Conservation (phyloP, 1,139 yeast genomes). For the Candida mesenterica region DNA sequence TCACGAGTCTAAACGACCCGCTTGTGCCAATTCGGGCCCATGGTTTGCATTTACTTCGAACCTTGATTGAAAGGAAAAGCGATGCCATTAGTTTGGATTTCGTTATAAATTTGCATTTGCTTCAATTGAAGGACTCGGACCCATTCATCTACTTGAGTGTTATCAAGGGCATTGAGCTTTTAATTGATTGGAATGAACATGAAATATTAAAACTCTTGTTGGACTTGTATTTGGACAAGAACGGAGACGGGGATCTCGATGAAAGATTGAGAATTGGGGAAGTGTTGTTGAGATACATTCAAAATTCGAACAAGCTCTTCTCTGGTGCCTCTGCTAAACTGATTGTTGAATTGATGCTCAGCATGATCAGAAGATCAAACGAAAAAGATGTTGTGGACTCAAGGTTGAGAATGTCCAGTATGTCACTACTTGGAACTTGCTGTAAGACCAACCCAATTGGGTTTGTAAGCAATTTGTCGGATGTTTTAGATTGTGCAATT, state of each 20-base stretch:
- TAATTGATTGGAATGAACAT: conserved; percentile 47
- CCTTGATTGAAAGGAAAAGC: conserved; percentile 52
- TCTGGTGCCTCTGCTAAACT: conserved; percentile 34
- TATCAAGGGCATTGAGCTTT: conserved; percentile 69
- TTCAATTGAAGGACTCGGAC: conserved; percentile 72
- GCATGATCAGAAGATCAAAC: conserved; percentile 33
- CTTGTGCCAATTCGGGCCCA: conserved; percentile 83
- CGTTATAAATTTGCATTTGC: conserved; percentile 60
- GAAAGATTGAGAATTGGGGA: conserved; percentile 78
- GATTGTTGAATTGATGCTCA: conserved; percentile 34
- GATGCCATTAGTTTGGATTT: conserved; percentile 51
- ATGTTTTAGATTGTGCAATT: conserved; percentile 69
- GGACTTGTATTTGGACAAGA: conserved; percentile 38
- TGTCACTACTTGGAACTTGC: conserved; percentile 74
- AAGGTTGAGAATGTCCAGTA: conserved; percentile 76
- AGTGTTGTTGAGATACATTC: conserved; percentile 63
- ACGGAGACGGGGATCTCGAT: conserved; percentile 46
- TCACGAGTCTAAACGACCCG: conserved; percentile 70
- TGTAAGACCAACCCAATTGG: conserved; percentile 62
- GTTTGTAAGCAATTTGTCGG: conserved; percentile 44
- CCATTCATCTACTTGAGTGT: conserved; percentile 85
- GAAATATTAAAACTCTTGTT: conserved; percentile 41
- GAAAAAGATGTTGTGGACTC: conserved; percentile 45
- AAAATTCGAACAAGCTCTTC: conserved; percentile 46
- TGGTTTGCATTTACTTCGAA: conserved; percentile 68